Base-by-base conservation (phyloP, 306 rosid genomes). In the Fragaria nilgerrensis region DNA sequence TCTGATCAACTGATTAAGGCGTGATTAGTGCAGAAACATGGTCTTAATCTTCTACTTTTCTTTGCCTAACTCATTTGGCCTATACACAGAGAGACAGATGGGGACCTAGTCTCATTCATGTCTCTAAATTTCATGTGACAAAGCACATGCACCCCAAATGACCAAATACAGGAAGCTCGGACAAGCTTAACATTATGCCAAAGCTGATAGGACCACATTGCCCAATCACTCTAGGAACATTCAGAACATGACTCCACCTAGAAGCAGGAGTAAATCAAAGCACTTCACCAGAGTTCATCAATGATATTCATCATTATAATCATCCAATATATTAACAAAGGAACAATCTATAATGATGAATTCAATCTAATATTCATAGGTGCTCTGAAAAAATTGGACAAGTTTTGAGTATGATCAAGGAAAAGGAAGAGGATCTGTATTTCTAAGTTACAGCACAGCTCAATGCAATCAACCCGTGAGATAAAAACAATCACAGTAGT, bases 401-500 rank as follows among this genome's bases (percentile, higher is more conserved):
- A 27, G 29, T 44, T 3, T 44, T 66, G 68, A 67, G 15, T 19
- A 67, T 5, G 66, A 34, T 68, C 20, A 37, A 72, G 43, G 25
- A 43, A 69, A 68, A 67, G 32, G 73, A 50, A n/a, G 52, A 70
- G 72, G 43, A 52, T 12, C 32, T 47, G 59, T 47, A 77, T 77
- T 67, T 74, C 34, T 17, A 22, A 36, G 64, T 74, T 73, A 78
- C 13, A 77, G 71, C 82, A 68, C 77, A 82, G 72, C 81, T 72
- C 72, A 72, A 43, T 55, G 80, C 82, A 82, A 78, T 45, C 73
- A 37, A 73, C 74, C 82, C 85, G 75, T 83, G 44, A 70, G 81
- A 85, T 68, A 64, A 82, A 83, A 74, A 81, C 76, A 78, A 83
- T 78, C 79, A 82, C 25, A 50, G 66, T 70, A 80, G 74, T 78